Conservation (phyloP, 2,329 filamentous ascomycete genomes). For the Ophiosphaerella herpotricha region DNA sequence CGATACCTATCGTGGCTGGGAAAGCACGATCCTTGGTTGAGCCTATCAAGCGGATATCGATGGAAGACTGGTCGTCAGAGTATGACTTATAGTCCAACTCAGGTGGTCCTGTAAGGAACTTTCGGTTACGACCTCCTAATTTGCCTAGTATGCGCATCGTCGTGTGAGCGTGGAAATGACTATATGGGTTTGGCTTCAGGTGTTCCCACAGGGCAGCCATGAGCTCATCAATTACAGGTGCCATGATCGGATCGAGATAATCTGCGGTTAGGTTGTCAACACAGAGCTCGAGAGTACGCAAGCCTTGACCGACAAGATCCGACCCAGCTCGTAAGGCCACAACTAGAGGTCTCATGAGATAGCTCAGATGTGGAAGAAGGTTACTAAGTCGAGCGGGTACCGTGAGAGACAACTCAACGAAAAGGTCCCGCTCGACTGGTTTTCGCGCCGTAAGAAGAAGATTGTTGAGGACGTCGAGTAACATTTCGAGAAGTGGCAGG, state of each 20-base stretch:
- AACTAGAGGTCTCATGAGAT: constrained; percentile 96
- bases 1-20: constrained; percentile 82
- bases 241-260: constrained; percentile 98
- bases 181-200: constrained; percentile 89
- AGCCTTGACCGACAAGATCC: constrained; percentile 90
- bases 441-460: constrained; percentile 88
- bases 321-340: constrained; percentile 89
- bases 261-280: constrained; percentile 98
- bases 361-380: constrained; percentile 90
- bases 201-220: constrained; percentile 99
- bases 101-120: constrained; percentile 89
- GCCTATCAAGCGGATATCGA: constrained; percentile 86
- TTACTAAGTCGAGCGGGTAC: constrained; percentile 95
- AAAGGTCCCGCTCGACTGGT: constrained; percentile 88
- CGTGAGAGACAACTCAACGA: constrained; percentile 94
- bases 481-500: constrained; percentile 91
- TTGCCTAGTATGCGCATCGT: constrained; percentile 98
- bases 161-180: constrained; percentile 95
- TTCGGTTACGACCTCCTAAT: constrained; percentile 90
- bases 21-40: constrained; percentile 89
- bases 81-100: constrained; percentile 82
- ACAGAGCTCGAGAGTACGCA: constrained; percentile 92
- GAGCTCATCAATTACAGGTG: constrained; percentile 95
- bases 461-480: constrained; percentile 95
- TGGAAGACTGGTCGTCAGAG: constrained; percentile 84